Conservation (phyloP, 1,284 basidiomycete species). For the Rhodotorula sp. region DNA sequence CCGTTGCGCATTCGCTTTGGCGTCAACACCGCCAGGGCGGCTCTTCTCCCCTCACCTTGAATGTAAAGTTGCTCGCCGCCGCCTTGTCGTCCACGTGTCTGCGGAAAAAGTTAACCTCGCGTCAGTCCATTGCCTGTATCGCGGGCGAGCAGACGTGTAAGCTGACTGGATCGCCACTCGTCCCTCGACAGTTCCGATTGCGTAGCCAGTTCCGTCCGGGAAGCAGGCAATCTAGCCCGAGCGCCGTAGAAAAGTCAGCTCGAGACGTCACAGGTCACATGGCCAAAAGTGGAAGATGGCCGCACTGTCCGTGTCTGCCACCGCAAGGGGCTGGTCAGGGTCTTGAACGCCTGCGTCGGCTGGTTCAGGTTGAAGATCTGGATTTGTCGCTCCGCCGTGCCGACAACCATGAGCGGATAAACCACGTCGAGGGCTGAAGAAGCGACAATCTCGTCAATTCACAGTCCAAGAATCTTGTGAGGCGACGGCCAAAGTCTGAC, state of each 20-base stretch:
- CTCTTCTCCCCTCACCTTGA: slow-evolving; percentile 57
- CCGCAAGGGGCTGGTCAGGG: slow-evolving; percentile 79
- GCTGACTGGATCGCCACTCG: slow-evolving; percentile 92
- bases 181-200: slow-evolving; percentile 91
- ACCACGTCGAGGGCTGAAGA: slow-evolving; percentile 67
- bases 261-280: neutral
- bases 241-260: neutral
- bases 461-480: too few relatives aligned
- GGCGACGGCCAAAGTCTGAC: neutral
- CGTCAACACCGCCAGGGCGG: too few relatives aligned
- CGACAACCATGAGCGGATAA: slow-evolving; percentile 86
- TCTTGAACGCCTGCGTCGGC: slow-evolving; percentile 73
- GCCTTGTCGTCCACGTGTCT: slow-evolving; percentile 79
- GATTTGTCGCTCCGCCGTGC: slow-evolving; percentile 88
- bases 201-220: slow-evolving; percentile 76
- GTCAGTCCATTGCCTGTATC: too few relatives aligned
- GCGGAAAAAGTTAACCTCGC: neutral
- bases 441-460: slow-evolving; percentile 27
- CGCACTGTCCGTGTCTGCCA: slow-evolving; percentile 81
- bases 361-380: slow-evolving; percentile 83
- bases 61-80: slow-evolving; percentile 71
- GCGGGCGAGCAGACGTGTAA: neutral
- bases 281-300: too few relatives aligned
- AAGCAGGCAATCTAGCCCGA: slow-evolving; percentile 66
- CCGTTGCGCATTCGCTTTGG: too few relatives aligned